Base-by-base conservation (phyloP, 1,284 basidiomycete species). In the Ustilago curta region DNA sequence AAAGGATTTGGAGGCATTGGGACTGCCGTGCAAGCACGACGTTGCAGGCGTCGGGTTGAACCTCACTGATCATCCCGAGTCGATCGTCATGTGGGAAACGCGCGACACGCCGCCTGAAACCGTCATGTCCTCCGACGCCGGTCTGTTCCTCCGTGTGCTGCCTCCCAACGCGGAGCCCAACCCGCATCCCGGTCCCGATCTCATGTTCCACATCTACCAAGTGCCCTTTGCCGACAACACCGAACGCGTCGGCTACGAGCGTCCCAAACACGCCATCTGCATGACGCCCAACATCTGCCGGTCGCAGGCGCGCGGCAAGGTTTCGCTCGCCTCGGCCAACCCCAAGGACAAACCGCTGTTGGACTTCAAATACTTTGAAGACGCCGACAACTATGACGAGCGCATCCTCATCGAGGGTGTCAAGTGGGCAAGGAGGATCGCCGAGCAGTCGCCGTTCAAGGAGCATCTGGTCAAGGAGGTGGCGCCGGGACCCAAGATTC, bases 21-120 rank as follows among this genome's bases (percentile, higher is more conserved):
- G 86, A 2, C 81, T 89, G 37, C 71, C 83, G 2, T 71, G 85
- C 37, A 84, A 85, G 58, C 70, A 87, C 53, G 82, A 87, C 29
- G 82, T 89, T 8, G 86, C 87, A 4, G 88, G 88, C 6, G 88
- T 89, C 1, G 89, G 88, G 5, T 84, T 84, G 65, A 89, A 89
- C 76, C 80, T 88, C 7, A 88, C 88, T 51, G 89, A 89, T 57
- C 88, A 89, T 62, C 84, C 84, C 8, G 84, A 85, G 56, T 76
- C 75, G 16, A 85, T 85, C 54, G 79, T 81, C 48, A 83, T 81
- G 76, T 85, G 83, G 84, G 76, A 78, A 48, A 84, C 83, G 29
- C 69, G 76, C 48, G 77, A 83, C 21, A 84, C 83, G 12, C 84
- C 84, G 2, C 52, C 71, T 12, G 82, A 85, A 59, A 85, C 85